These are phyloP conservation scores for Lasiodiplodia theobromae DNA, from an alignment of 2,329 filamentous ascomycete genomes.

Conservation along the genomic window DNA sequence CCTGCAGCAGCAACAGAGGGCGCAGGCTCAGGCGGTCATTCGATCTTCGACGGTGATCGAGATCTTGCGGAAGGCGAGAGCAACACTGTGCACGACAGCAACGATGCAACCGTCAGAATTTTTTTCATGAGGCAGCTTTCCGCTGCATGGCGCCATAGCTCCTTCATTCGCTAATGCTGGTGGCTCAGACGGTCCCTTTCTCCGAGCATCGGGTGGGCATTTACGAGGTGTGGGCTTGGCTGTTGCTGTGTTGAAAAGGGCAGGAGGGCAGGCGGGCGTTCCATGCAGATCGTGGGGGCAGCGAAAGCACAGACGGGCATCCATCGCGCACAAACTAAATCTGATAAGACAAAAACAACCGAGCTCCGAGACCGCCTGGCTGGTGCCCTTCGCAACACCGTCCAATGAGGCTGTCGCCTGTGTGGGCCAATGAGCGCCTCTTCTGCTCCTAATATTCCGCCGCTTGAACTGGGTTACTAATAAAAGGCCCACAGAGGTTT, in stretches of 20 bases:
- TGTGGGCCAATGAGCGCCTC: not conserved
- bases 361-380: not conserved
- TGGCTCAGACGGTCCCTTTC: not conserved
- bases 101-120: not conserved
- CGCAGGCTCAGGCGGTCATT: not conserved
- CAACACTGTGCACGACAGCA: not conserved
- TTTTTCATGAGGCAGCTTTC: not conserved
- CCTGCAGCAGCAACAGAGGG: constrained; percentile 1
- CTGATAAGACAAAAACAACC: constrained; percentile 21
- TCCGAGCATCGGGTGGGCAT: constrained; percentile 4
- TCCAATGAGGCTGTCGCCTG: too few species aligned
- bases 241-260: not conserved
- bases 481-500: not conserved
- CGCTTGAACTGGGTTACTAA: too few species aligned
- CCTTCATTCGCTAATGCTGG: not conserved
- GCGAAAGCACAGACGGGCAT: not conserved
- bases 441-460: too few species aligned
- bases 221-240: constrained; percentile 18
- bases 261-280: not conserved
- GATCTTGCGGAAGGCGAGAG: not conserved
- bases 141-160: not conserved
- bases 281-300: not conserved
- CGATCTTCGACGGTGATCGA: constrained; percentile 2
- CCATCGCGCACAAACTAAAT: not conserved
- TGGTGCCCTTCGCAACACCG: not conserved